A percentile compares a stretch with the other conserved stretches of the same genome.
Evolutionary conservation across 139 green algal genomes (phyloP).

Genomic region (Prasinococcaceae sp.): DNA sequence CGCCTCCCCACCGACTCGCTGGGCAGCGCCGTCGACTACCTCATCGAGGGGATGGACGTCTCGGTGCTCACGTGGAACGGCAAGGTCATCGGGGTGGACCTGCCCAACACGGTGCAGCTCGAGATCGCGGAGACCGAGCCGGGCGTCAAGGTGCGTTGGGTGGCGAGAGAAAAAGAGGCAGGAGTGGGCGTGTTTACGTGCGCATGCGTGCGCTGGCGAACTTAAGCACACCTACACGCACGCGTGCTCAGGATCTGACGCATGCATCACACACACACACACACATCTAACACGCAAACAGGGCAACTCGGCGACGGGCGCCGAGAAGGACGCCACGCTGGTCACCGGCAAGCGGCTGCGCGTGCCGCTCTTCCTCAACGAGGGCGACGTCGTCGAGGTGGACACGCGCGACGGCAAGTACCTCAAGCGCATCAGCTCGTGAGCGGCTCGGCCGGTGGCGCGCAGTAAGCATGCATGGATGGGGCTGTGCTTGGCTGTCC

Average conservation of each 20-base stretch:
- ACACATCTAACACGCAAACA: neutral
- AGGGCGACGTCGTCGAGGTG: conserved; percentile 67
- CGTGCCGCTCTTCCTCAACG: conserved; percentile 74
- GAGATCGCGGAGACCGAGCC: conserved; percentile 50
- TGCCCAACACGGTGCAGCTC: conserved; percentile 64
- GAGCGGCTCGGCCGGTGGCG: neutral
- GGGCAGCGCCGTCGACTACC: conserved; percentile 64
- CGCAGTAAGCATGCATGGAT: neutral
- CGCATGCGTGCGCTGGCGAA: too few species aligned
- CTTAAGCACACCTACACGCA: too few species aligned
- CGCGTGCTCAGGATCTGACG: neutral
- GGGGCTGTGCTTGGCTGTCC: neutral
- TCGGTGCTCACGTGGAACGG: conserved; percentile 73
- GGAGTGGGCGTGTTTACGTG: too few species aligned
- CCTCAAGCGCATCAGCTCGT: conserved; percentile 17
- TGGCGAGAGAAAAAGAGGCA: too few species aligned
- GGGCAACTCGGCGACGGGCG: too few species aligned
- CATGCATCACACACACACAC: conserved; percentile 3
- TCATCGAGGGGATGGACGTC: conserved; percentile 68
- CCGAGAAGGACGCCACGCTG: too few species aligned
- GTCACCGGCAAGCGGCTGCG: too few species aligned
- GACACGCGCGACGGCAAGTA: conserved; percentile 56
- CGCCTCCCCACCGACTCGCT: conserved; percentile 50
- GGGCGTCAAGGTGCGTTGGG: too few species aligned
- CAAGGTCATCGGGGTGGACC: conserved; percentile 74